Conservation (phyloP, 257 asterid genomes). For the Sherardia arvensis region DNA sequence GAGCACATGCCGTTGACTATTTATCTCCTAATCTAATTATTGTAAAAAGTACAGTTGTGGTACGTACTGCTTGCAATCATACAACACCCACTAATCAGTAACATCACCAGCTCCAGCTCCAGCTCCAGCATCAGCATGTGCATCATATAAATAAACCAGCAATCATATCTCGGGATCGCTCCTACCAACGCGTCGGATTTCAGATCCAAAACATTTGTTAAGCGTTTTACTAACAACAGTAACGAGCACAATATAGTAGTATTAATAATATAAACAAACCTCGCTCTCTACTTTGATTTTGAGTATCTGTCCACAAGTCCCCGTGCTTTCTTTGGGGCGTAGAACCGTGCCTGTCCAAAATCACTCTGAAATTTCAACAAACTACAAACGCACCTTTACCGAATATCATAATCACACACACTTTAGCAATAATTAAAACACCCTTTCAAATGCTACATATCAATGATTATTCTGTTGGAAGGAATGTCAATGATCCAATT, state of each 20-base stretch:
- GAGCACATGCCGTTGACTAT: neutral
- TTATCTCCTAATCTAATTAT: neutral
- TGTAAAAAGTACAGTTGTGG: neutral
- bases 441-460: neutral
- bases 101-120: no score
- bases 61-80: neutral
- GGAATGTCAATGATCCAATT: no score
- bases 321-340: constrained; percentile 73
- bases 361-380: neutral
- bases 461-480: no score
- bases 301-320: constrained; percentile 65
- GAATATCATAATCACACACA: neutral
- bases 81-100: neutral
- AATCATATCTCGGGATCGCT: no score
- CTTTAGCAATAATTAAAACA: neutral
- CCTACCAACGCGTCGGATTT: neutral
- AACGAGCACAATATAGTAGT: neutral
- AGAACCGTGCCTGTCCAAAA: constrained; percentile 69
- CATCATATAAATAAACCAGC: neutral
- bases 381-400: neutral
- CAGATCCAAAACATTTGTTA: neutral
- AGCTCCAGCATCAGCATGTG: no score
- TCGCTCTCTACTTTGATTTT: constrained; percentile 22
- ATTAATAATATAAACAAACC: neutral
- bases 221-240: neutral